phyloP scores from a whole-genome alignment of 225 moss, liverwort and hornwort species.

The Neckera pumila region DNA sequence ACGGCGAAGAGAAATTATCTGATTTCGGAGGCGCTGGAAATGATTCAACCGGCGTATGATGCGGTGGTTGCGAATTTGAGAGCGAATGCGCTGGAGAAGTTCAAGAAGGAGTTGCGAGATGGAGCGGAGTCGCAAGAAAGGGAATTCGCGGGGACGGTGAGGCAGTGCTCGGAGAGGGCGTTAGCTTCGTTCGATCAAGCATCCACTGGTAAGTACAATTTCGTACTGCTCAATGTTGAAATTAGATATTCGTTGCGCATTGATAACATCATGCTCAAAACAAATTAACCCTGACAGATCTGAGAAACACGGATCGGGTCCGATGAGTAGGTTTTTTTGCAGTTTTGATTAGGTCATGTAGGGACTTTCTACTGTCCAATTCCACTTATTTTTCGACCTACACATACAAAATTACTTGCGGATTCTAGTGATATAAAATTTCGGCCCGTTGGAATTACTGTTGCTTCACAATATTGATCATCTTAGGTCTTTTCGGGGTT shows the following conservation, averaged over 20 bases:
- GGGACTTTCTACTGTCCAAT: no score
- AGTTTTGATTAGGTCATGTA: not conserved
- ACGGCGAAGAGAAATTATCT: conserved; percentile 66
- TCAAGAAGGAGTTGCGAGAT: conserved; percentile 44
- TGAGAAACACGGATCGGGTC: not conserved
- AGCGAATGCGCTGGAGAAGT: conserved; percentile 35
- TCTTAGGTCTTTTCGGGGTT: not conserved
- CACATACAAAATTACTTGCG: not conserved
- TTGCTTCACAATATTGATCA: not conserved
- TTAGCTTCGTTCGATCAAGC: conserved; percentile 59
- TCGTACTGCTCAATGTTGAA: not conserved
- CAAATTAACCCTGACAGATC: not conserved
- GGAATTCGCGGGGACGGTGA: conserved; percentile 50
- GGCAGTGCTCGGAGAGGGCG: conserved; percentile 31
- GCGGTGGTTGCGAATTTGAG: conserved; percentile 46
- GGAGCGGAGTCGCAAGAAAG: conserved; percentile 14
- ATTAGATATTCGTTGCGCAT: not conserved
- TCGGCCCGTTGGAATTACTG: not conserved
- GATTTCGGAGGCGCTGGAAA: conserved; percentile 45
- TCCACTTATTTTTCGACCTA: not conserved
- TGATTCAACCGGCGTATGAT: conserved; percentile 65
- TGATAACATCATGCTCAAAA: not conserved
- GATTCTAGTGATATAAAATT: no score
- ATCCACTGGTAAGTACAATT: conserved; percentile 31
- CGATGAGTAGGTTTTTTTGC: not conserved